A percentile compares a stretch with the other conserved stretches of the same genome.
These are phyloP conservation scores for Pythium sp. DNA, from an alignment of 352 stramenopile species.

Conservation along the genomic window DNA sequence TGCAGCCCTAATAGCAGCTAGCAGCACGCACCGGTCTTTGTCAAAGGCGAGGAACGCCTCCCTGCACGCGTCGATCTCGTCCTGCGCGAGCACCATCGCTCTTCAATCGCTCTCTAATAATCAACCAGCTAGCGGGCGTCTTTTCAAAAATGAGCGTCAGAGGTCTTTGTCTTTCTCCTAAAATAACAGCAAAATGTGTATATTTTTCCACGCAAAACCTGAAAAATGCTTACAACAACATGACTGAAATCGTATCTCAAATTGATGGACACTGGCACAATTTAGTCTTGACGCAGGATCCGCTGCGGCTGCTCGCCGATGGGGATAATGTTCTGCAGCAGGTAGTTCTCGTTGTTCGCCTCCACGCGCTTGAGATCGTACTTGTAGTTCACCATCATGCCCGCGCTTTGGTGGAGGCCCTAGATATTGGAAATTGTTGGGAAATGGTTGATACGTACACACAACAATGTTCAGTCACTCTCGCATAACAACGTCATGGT, in stretches of 20 bases:
- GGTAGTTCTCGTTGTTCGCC: constrained; percentile 81
- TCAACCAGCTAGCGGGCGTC: neutral
- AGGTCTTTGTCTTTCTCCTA: neutral
- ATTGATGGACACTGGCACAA: no score
- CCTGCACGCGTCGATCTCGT: constrained; percentile 95
- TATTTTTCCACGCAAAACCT: neutral
- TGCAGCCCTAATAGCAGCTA: neutral
- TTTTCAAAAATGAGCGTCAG: constrained; percentile 1
- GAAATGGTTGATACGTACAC: neutral
- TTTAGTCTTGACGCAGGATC: constrained; percentile 29
- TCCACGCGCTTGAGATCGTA: constrained; percentile 75
- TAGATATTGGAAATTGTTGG: constrained; percentile 17
- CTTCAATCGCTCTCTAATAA: neutral
- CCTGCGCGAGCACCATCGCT: constrained; percentile 88
- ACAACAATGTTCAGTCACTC: neutral
- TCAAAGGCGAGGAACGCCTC: constrained; percentile 97
- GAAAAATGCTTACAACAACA: neutral
- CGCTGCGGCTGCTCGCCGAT: constrained; percentile 65
- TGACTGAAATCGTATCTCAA: neutral
- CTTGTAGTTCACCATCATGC: constrained; percentile 89
- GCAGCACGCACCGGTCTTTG: constrained; percentile 81
- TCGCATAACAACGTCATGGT: neutral
- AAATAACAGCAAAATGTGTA: neutral
- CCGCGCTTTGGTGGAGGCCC: constrained; percentile 69
- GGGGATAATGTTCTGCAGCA: constrained; percentile 74